Percentiles rank a stretch among this genome's conserved stretches.
Conservation (phyloP, 2,329 filamentous ascomycete species). For the Fusarium sp. region DNA sequence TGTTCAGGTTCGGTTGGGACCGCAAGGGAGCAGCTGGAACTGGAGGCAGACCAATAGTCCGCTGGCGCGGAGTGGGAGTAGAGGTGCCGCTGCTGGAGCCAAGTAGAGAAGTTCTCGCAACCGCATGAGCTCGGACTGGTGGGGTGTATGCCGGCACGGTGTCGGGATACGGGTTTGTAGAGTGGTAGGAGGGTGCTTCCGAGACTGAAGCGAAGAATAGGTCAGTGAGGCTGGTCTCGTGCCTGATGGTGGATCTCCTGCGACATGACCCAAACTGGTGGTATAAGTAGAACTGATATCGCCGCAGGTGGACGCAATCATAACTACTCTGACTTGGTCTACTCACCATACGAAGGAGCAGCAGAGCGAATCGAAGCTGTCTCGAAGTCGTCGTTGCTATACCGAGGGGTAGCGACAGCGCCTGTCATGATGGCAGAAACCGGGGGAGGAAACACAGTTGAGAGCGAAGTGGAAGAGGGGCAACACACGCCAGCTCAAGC, state of each 20-base stretch:
- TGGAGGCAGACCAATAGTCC: constrained; percentile 65
- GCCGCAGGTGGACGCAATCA: constrained; percentile 10
- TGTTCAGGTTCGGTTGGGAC: constrained; percentile 61
- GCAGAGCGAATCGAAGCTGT: constrained; percentile 77
- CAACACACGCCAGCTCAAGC: constrained; percentile 43
- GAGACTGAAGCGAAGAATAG: constrained; percentile 63
- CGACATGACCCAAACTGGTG: constrained; percentile 10
- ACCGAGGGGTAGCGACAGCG: constrained; percentile 53
- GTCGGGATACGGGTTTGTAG: constrained; percentile 64
- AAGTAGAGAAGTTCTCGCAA: constrained; percentile 39
- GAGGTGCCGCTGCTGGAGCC: constrained; percentile 46
- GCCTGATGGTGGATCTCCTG: constrained; percentile 24
- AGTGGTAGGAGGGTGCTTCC: constrained; percentile 76
- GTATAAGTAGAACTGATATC: constrained; percentile 21
- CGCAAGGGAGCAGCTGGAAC: constrained; percentile 60
- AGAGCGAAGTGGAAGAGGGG: constrained; percentile 39
- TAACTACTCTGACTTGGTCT: neutral
- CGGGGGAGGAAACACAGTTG: constrained; percentile 28
- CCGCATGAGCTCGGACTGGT: constrained; percentile 35
- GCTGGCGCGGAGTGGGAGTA: constrained; percentile 50
- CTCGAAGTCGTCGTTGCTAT: constrained; percentile 72
- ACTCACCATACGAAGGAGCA: constrained; percentile 77
- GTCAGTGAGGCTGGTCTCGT: constrained; percentile 44
- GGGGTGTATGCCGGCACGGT: constrained; percentile 68
- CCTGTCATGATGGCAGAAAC: constrained; percentile 52